phyloP scores from a whole-genome alignment of 352 stramenopile species.

The Phytophthora litchii region DNA sequence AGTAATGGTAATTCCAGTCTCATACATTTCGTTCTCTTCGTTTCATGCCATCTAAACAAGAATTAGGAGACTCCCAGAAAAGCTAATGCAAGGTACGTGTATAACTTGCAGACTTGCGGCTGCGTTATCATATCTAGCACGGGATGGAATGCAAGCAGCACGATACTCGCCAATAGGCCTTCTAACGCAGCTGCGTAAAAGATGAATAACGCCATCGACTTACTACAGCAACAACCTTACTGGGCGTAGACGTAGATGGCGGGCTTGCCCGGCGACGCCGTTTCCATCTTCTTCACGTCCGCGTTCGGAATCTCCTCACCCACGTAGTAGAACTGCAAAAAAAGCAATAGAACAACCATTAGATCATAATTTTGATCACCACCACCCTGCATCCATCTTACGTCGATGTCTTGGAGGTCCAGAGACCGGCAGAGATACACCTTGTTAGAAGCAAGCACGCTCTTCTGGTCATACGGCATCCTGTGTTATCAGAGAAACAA shows the following conservation, averaged over 20 bases:
- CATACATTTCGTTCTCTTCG: conserved; percentile 29
- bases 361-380: not conserved
- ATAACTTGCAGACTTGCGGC: conserved; percentile 20
- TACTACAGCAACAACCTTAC: conserved; percentile 36
- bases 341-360: conserved; percentile 7
- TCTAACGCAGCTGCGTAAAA: conserved; percentile 29
- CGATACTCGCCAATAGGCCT: conserved; percentile 3
- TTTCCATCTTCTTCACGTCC: conserved; percentile 87
- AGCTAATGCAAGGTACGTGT: conserved; percentile 22
- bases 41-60: conserved; percentile 3
- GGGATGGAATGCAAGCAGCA: conserved; percentile 7
- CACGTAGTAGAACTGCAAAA: conserved; percentile 76
- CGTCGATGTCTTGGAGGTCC: conserved; percentile 86
- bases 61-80: not conserved
- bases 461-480: conserved; percentile 96
- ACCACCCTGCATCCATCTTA: conserved; percentile 22
- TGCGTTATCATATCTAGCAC: conserved; percentile 24
- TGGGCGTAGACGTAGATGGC: conserved; percentile 73
- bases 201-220: not conserved
- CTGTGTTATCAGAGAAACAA: conserved; percentile 37
- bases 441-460: conserved; percentile 92
- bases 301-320: conserved; percentile 70
- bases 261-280: conserved; percentile 82
- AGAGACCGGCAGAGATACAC: conserved; percentile 91
- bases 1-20: conserved; percentile 46